A percentile compares a stretch with the other conserved stretches of the same genome.
Conservation (phyloP, 2,329 filamentous ascomycete species). For the Hymenoscyphus infarciens region DNA sequence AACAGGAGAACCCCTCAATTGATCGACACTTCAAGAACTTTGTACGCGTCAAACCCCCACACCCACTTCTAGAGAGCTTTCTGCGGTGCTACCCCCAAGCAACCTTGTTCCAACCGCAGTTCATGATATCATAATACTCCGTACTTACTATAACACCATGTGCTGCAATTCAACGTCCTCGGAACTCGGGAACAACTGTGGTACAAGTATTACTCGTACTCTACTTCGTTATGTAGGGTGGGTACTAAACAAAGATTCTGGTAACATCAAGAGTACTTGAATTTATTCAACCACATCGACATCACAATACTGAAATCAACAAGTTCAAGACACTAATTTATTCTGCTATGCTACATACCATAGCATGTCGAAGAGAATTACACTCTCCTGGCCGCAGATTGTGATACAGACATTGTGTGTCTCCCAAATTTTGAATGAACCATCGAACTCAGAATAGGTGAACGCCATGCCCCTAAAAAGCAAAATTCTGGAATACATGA, state of each 20-base stretch:
- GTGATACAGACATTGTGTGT: background rate
- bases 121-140: background rate
- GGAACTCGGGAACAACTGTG: background rate
- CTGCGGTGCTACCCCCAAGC: background rate
- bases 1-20: background rate
- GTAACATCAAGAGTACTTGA: background rate
- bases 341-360: background rate
- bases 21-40: background rate
- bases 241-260: too few species aligned
- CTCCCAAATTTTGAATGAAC: slow-evolving; percentile 7
- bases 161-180: background rate
- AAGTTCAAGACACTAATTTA: background rate
- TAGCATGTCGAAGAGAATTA: slow-evolving; percentile 1
- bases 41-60: background rate
- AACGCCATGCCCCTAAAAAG: slow-evolving; percentile 26
- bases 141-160: too few species aligned
- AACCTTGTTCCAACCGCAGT: background rate
- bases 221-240: too few species aligned
- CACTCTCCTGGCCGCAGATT: background rate
- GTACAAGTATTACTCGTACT: background rate
- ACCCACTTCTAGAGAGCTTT: background rate
- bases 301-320: background rate
- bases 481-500: slow-evolving; percentile 22
- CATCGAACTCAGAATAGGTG: slow-evolving; percentile 11
- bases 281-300: background rate